phyloP scores from a whole-genome alignment of 140 eudicot genomes.

The Erigeron philadelphicus region DNA sequence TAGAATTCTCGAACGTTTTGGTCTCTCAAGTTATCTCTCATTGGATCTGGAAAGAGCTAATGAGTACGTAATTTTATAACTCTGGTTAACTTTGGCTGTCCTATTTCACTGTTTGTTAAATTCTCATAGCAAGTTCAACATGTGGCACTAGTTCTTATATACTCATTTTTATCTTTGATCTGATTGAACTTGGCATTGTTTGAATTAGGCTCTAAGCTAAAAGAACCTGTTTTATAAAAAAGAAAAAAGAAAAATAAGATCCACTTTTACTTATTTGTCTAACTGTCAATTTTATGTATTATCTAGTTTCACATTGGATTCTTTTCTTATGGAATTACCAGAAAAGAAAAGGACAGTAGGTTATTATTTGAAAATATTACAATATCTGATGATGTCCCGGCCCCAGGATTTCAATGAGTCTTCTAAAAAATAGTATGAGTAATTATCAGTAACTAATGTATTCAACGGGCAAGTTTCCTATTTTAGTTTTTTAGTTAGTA shows the following conservation, averaged over 20 bases:
- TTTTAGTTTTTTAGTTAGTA: neutral
- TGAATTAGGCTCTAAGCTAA: neutral
- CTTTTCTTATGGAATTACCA: neutral
- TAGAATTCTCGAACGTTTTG: slow-evolving; percentile 77
- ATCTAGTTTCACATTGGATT: neutral
- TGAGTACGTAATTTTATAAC: slow-evolving; percentile 53
- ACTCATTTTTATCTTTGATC: neutral
- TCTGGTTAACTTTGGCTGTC: neutral
- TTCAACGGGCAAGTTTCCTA: neutral
- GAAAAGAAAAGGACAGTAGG: neutral
- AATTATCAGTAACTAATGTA: neutral
- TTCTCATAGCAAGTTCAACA: neutral
- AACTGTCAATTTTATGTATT: neutral
- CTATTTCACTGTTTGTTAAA: neutral
- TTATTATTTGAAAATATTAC: neutral
- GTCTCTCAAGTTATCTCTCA: slow-evolving; percentile 60
- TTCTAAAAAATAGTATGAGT: neutral
- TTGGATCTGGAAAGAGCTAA: slow-evolving; percentile 66
- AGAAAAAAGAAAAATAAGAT: neutral
- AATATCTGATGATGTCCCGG: neutral
- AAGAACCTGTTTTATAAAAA: neutral
- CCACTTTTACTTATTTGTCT: too few relatives aligned
- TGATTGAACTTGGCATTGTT: neutral
- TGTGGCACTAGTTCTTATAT: neutral
- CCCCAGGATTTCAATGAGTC: neutral